phyloP scores from a whole-genome alignment of 2,329 filamentous ascomycete genomes.

The Parastagonospora nodorum region DNA sequence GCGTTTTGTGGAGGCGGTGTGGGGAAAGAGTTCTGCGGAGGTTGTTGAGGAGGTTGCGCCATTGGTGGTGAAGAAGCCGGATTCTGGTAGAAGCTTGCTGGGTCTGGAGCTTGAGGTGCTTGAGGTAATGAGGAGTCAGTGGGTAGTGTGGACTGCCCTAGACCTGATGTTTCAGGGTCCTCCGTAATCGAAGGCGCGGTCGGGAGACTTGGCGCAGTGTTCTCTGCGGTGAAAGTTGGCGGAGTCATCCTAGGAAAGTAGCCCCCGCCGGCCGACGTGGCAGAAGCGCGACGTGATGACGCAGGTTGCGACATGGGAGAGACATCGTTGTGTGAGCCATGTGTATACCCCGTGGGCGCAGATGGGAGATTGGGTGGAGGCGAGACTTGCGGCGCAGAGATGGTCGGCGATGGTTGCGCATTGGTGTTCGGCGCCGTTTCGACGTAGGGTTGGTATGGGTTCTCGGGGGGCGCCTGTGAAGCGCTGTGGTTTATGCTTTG shows the following conservation, averaged over 20 bases:
- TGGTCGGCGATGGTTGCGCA: constrained; percentile 49
- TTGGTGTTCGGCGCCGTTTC: constrained; percentile 65
- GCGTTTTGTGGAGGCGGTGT: constrained; percentile 20
- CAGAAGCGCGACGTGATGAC: constrained; percentile 53
- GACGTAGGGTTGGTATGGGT: constrained; percentile 57
- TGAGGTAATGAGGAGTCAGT: constrained; percentile 28
- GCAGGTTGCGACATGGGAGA: constrained; percentile 58
- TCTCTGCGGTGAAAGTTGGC: constrained; percentile 52
- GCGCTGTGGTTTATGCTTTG: constrained; percentile 54
- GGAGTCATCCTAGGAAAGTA: constrained; percentile 60
- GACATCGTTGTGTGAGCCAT: constrained; percentile 53
- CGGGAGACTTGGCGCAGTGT: constrained; percentile 40
- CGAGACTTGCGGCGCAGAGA: constrained; percentile 52
- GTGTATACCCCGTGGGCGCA: constrained; percentile 37
- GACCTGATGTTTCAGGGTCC: constrained; percentile 31
- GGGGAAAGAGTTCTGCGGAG: constrained; percentile 29
- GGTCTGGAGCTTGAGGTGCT: constrained; percentile 27
- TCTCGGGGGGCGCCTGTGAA: constrained; percentile 23
- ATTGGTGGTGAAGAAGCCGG: constrained; percentile 45
- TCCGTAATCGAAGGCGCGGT: constrained; percentile 42
- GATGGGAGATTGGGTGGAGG: constrained; percentile 45
- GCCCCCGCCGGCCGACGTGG: constrained; percentile 55
- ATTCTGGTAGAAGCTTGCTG: constrained; percentile 41
- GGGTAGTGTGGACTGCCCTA: constrained; percentile 22
- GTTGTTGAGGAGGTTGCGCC: constrained; percentile 26